Evolutionary conservation across 176 grass and related monocot species (phyloP).

Genomic region (Musa troglodytarum): DNA sequence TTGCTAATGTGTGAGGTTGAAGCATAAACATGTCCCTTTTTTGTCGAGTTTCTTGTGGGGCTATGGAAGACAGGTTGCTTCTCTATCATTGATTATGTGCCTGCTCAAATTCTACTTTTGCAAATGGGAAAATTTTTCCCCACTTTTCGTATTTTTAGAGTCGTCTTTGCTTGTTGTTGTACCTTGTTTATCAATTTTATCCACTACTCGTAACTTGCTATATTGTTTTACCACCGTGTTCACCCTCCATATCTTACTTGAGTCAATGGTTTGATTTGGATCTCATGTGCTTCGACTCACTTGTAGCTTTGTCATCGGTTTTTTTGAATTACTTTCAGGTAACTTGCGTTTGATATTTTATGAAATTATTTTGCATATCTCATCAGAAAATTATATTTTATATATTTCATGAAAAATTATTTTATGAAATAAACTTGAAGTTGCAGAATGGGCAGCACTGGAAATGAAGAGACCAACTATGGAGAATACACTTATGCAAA

Average conservation of each 20-base stretch:
- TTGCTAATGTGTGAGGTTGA: not conserved
- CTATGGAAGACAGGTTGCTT: too few relatives aligned
- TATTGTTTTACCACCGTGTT: not conserved
- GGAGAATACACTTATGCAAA: slow-evolving; percentile 73
- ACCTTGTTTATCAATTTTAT: not conserved
- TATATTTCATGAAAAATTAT: too few relatives aligned
- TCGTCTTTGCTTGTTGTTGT: not conserved
- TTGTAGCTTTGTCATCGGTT: not conserved
- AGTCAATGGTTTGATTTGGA: not conserved
- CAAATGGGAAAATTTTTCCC: too few relatives aligned
- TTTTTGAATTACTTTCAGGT: not conserved
- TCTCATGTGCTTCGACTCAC: not conserved
- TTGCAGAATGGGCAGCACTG: slow-evolving; percentile 62
- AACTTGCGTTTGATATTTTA: not conserved
- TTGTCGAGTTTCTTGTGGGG: not conserved
- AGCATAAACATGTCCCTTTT: not conserved
- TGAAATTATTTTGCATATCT: too few relatives aligned
- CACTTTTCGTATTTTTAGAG: too few relatives aligned
- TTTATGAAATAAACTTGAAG: not conserved
- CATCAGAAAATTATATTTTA: not conserved
- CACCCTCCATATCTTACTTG: not conserved
- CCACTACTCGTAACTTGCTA: slow-evolving; percentile 6
- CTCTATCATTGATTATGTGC: too few relatives aligned
- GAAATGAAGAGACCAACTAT: slow-evolving; percentile 35
- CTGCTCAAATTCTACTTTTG: too few relatives aligned